A percentile compares a stretch with the other conserved stretches of the same genome.
Conservation (phyloP, 2,329 filamentous ascomycete genomes). For the Basipetospora sp. region DNA sequence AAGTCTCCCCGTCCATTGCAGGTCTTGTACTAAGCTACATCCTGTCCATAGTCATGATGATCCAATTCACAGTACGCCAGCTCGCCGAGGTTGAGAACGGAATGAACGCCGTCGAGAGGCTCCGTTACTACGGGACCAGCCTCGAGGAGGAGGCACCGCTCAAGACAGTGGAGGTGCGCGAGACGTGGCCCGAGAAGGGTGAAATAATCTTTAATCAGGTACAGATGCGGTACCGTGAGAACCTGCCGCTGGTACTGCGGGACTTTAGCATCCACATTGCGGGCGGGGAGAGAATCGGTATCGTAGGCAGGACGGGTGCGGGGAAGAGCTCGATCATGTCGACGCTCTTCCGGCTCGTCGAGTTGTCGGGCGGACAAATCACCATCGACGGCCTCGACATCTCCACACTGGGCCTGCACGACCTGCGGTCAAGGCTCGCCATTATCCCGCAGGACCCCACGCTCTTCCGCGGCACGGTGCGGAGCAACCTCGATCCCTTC, state of each 20-base stretch:
- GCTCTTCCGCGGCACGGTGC: slow-evolving; percentile 65
- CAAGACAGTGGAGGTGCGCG: slow-evolving; percentile 56
- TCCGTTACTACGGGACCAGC: slow-evolving; percentile 75
- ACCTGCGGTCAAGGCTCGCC: slow-evolving; percentile 59
- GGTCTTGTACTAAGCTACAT: slow-evolving; percentile 89
- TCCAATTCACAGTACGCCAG: slow-evolving; percentile 88
- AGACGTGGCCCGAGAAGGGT: slow-evolving; percentile 73
- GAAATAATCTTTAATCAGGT: slow-evolving; percentile 64
- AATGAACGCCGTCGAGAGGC: slow-evolving; percentile 89
- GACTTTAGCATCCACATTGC: slow-evolving; percentile 57
- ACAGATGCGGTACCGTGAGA: slow-evolving; percentile 62
- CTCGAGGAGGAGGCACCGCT: slow-evolving; percentile 82
- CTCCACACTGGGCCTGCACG: slow-evolving; percentile 56
- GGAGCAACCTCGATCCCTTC: slow-evolving; percentile 70
- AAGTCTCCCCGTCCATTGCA: slow-evolving; percentile 67
- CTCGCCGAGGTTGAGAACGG: slow-evolving; percentile 92
- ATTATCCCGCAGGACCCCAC: slow-evolving; percentile 80
- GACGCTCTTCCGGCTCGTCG: slow-evolving; percentile 62
- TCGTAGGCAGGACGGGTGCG: slow-evolving; percentile 68
- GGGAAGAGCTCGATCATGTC: slow-evolving; percentile 77
- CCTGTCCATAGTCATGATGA: slow-evolving; percentile 81
- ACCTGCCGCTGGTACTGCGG: slow-evolving; percentile 57
- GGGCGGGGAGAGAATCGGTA: slow-evolving; percentile 65
- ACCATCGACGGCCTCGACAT: slow-evolving; percentile 56
- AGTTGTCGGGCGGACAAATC: slow-evolving; percentile 48